Conservation (phyloP, 371 early-diverging fungal genomes). For the Dichotomocladium elegans region DNA sequence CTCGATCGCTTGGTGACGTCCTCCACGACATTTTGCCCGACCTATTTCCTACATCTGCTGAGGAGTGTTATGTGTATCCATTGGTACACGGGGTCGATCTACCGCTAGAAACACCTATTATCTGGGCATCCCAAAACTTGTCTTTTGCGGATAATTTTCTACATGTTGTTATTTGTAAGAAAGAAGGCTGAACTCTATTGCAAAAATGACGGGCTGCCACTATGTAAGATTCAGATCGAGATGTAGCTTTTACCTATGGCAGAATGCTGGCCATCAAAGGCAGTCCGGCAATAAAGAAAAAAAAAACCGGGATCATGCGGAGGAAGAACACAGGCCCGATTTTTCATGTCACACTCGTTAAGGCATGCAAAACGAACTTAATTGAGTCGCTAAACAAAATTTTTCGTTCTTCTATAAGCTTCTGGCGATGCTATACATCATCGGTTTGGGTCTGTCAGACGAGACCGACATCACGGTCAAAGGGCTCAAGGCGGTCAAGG, state of each 20-base stretch:
- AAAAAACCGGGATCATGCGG: too few species aligned
- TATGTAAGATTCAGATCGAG: too few species aligned
- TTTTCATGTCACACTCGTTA: too few species aligned
- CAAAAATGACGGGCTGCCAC: background rate
- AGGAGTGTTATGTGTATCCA: background rate
- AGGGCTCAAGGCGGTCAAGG: conserved; percentile 90
- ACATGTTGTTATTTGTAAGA: conserved; percentile 53
- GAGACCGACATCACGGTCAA: conserved; percentile 95
- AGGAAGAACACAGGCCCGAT: too few species aligned
- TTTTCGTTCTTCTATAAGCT: background rate
- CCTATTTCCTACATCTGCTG: conserved; percentile 5
- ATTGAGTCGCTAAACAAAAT: too few species aligned
- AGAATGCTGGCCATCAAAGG: too few species aligned
- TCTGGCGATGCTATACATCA: conserved; percentile 76
- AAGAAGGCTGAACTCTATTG: background rate
- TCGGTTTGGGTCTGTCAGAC: conserved; percentile 97
- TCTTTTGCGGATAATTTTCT: conserved; percentile 73
- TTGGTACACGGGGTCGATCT: conserved; percentile 57
- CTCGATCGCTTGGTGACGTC: conserved; percentile 1
- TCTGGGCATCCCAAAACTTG: conserved; percentile 64
- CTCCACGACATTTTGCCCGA: conserved; percentile 18
- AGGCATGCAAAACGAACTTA: too few species aligned
- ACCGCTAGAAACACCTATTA: conserved; percentile 56
- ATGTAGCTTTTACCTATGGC: too few species aligned
- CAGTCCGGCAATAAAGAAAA: too few species aligned